Base-by-base conservation (phyloP, 2,329 filamentous ascomycete species). In the Truncatella angustata region DNA sequence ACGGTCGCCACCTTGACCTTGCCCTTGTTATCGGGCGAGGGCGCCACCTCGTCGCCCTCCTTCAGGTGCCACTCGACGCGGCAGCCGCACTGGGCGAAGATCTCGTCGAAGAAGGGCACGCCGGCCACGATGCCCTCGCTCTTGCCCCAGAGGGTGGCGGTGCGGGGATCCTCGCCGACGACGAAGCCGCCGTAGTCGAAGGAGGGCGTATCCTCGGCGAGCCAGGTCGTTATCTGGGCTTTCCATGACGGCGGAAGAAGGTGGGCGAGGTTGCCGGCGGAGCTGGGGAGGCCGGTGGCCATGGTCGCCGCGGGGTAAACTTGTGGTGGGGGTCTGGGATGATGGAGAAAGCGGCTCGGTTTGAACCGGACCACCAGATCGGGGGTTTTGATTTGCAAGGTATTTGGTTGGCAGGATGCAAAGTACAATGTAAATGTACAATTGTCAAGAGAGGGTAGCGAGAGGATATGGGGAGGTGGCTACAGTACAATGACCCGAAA, bases 181-280 rank as follows among this genome's bases (percentile, higher is more conserved):
- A 99, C 94, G 70, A 96, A 99, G 55, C 94, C 94, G 64, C 90
- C 94, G 69, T 96, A 97, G 78, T 99, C 94, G 73, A 96, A 93
- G 49, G 90, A 94, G 4, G 94, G 94, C 3, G 91, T 95, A 74
- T 99, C 94, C 73, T 99, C 94, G 64, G 91, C 89, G 12, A 97
- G 87, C 94, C 94, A 99, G 63, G 82, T 74, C 21, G 86, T 82
- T 57, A 97, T 84, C 59, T 86, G 82, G 46, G 85, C 80, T 69
- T 93, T 96, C 84, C 91, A 97, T 57, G 86, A 88, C 20, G 86
- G 82, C 0, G 93, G 92, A 39, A 97, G 85, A 58, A 97, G 83
- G 68, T 96, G 84, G 20, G 16, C 47, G 35, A 50, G 47, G 6
- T 21, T 26, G 47, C 35, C 47, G 5, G 36, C 47, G 47, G 21